phyloP scores from a whole-genome alignment of 306 rosid species.

The Casuarina cunninghamiana region DNA sequence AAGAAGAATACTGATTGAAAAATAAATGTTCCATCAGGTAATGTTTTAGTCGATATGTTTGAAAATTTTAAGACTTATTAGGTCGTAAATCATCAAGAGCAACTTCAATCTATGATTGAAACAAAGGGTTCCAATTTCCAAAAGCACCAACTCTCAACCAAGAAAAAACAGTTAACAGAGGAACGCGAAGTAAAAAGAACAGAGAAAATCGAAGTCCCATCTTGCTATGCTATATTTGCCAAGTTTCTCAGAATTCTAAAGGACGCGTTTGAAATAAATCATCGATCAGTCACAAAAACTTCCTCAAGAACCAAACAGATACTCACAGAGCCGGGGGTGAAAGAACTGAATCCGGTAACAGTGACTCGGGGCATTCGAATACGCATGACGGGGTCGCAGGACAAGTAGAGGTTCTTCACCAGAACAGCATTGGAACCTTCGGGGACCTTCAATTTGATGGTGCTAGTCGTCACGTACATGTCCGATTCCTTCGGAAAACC shows the following conservation, averaged over 20 bases:
- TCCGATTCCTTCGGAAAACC: slow-evolving; percentile 45
- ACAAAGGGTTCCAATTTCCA: no score
- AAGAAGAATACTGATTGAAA: no score
- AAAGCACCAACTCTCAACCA: no score
- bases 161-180: not conserved
- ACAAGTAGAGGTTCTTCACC: slow-evolving; percentile 56
- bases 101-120: no score
- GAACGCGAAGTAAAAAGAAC: no score
- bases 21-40: no score
- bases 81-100: no score
- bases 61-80: no score
- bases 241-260: not conserved
- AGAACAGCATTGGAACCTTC: slow-evolving; percentile 39
- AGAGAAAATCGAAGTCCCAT: not conserved
- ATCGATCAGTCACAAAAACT: not conserved
- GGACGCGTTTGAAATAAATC: not conserved
- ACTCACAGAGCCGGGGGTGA: slow-evolving; percentile 43
- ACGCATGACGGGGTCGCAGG: slow-evolving; percentile 59
- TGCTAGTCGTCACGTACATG: slow-evolving; percentile 32
- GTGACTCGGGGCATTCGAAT: slow-evolving; percentile 16
- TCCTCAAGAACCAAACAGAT: not conserved
- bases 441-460: slow-evolving; percentile 36
- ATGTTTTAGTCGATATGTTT: no score
- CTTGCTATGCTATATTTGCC: not conserved
- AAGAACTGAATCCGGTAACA: slow-evolving; percentile 9